Evolutionary conservation across 305 asterid genomes (phyloP).

Genomic region (Fraxinus xanthoxyloides): DNA sequence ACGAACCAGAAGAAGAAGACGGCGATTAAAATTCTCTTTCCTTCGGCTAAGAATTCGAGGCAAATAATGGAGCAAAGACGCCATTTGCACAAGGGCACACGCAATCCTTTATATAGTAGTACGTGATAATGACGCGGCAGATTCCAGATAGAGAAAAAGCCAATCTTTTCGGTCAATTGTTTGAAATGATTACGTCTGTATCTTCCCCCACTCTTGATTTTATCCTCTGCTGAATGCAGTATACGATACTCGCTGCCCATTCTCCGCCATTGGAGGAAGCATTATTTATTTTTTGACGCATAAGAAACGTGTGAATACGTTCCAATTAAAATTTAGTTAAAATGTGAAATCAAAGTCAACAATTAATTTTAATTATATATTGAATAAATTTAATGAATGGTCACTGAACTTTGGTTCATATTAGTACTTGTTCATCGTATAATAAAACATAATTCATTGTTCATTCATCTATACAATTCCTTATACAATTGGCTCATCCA

Average conservation of each 20-base stretch:
- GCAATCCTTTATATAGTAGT: conserved; percentile 16
- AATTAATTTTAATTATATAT: too few species aligned
- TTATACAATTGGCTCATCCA: too few species aligned
- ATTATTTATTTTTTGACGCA: not conserved
- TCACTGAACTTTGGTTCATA: too few species aligned
- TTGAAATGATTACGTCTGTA: conserved; percentile 19
- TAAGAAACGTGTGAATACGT: too few species aligned
- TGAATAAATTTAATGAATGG: too few species aligned
- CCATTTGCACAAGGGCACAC: conserved; percentile 26
- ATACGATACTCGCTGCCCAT: not conserved
- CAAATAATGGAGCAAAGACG: conserved; percentile 27
- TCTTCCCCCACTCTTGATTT: not conserved
- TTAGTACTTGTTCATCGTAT: too few species aligned
- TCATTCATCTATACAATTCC: too few species aligned
- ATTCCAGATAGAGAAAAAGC: not conserved
- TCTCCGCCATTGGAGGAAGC: not conserved
- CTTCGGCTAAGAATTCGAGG: conserved; percentile 31
- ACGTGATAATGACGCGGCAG: not conserved
- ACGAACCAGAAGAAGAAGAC: conserved; percentile 32
- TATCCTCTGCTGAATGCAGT: not conserved
- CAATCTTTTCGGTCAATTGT: not conserved
- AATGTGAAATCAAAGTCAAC: too few species aligned
- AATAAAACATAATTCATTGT: too few species aligned
- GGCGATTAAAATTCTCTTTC: conserved; percentile 22
- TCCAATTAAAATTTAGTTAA: too few species aligned